Conservation (phyloP, 805 yeast species). For the Wickerhamomyces alni region DNA sequence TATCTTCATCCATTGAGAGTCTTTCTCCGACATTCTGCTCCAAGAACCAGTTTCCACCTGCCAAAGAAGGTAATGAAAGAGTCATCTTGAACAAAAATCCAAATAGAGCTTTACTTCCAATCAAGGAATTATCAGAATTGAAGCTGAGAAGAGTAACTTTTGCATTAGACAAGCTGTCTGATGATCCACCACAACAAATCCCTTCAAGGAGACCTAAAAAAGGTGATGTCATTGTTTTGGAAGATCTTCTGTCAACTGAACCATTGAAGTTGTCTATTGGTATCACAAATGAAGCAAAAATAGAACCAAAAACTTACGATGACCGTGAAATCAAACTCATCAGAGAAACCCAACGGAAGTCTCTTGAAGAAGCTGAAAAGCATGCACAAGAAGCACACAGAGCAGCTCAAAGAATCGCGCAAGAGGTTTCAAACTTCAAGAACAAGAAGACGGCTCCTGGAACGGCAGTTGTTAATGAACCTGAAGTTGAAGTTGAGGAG, state of each 20-base stretch:
- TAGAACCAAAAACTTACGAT: slow-evolving; percentile 16
- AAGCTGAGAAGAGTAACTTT: slow-evolving; percentile 64
- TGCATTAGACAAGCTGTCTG: slow-evolving; percentile 63
- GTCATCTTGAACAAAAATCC: slow-evolving; percentile 41
- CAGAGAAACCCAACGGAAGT: slow-evolving; percentile 48
- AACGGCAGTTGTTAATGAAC: slow-evolving; percentile 10
- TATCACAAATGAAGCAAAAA: slow-evolving; percentile 42
- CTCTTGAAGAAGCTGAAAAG: slow-evolving; percentile 54
- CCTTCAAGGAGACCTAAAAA: slow-evolving; percentile 79
- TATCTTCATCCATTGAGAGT: slow-evolving; percentile 11
- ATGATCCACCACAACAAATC: slow-evolving; percentile 91
- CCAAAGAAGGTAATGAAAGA: slow-evolving; percentile 19
- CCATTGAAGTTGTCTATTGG: slow-evolving; percentile 66
- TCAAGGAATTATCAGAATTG: slow-evolving; percentile 23
- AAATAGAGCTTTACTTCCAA: slow-evolving; percentile 29
- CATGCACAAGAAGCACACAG: slow-evolving; percentile 75
- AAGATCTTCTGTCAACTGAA: slow-evolving; percentile 50
- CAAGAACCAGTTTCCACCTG: neutral
- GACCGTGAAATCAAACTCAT: slow-evolving; percentile 48
- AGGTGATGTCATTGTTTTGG: slow-evolving; percentile 73
- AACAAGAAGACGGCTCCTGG: slow-evolving; percentile 9
- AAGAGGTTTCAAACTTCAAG: slow-evolving; percentile 50
- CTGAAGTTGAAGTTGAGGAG: slow-evolving; percentile 21
- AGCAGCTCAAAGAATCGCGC: slow-evolving; percentile 64
- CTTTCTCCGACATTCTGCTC: slow-evolving; percentile 7